phyloP scores from a whole-genome alignment of 805 yeast genomes.

The Lipomyces starkeyi region DNA sequence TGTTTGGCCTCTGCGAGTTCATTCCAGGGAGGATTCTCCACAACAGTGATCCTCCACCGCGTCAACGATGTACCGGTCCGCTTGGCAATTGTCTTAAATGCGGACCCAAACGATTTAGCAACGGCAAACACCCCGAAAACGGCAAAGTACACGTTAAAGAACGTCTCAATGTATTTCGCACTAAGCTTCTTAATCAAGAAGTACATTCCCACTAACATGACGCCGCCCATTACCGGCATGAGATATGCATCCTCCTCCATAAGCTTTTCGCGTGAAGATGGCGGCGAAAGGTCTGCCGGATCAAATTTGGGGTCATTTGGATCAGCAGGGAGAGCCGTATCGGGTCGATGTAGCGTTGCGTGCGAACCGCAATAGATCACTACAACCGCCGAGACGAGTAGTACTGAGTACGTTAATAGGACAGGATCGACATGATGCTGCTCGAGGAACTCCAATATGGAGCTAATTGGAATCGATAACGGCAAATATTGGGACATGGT shows the following conservation, averaged over 20 bases:
- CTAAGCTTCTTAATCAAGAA: slow-evolving; percentile 48
- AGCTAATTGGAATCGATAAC: neutral
- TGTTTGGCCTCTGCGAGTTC: slow-evolving; percentile 49
- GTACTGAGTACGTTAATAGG: slow-evolving; percentile 34
- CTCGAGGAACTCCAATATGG: slow-evolving; percentile 25
- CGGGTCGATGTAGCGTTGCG: slow-evolving; percentile 40
- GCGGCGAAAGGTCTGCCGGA: slow-evolving; percentile 37
- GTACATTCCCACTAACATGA: slow-evolving; percentile 50
- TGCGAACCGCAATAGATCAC: slow-evolving; percentile 36
- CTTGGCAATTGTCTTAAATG: slow-evolving; percentile 17
- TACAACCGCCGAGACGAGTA: slow-evolving; percentile 32
- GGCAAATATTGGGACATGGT: neutral
- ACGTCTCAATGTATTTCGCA: slow-evolving; percentile 44
- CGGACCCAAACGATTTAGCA: slow-evolving; percentile 42
- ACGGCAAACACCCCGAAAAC: slow-evolving; percentile 48
- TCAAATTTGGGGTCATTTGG: slow-evolving; percentile 38
- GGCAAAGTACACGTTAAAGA: slow-evolving; percentile 49
- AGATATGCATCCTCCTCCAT: slow-evolving; percentile 47
- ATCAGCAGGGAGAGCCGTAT: slow-evolving; percentile 40
- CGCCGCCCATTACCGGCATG: slow-evolving; percentile 56
- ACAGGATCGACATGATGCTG: slow-evolving; percentile 32
- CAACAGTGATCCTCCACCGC: slow-evolving; percentile 24
- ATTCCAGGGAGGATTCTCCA: slow-evolving; percentile 38
- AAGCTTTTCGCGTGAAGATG: slow-evolving; percentile 27
- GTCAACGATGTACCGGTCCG: slow-evolving; percentile 17